Conservation (phyloP, 192 early-diverging fungal species). For the Chytriomyces sp. region DNA sequence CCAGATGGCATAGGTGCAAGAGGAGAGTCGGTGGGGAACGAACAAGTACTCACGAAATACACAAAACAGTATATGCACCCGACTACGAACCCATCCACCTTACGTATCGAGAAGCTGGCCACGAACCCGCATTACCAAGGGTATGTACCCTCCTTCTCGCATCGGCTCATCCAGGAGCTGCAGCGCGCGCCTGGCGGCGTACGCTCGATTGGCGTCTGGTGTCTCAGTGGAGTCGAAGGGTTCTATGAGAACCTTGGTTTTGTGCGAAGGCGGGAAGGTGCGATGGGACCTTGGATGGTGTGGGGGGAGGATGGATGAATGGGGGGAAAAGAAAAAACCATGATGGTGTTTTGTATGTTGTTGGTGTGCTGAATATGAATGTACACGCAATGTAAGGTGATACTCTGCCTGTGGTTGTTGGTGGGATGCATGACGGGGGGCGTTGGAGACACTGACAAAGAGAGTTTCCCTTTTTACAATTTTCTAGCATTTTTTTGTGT, state of each 20-base stretch:
- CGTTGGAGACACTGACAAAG: no score
- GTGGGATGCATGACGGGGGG: no score
- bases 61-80: constrained; percentile 22
- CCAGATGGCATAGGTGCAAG: no score
- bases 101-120: constrained; percentile 20
- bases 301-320: constrained; percentile 4
- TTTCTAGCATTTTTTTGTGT: no score
- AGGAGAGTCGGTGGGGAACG: not conserved
- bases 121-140: constrained; percentile 6
- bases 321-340: no score
- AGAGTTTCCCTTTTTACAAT: no score
- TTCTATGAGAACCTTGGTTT: constrained; percentile 24
- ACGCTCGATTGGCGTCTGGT: constrained; percentile 25
- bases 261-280: constrained; percentile 5
- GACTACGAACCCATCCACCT: not conserved
- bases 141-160: constrained; percentile 3
- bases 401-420: no score
- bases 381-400: no score
- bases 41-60: not conserved
- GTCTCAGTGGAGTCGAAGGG: constrained; percentile 10
- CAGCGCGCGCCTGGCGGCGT: constrained; percentile 3
- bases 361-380: no score
- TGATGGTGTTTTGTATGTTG: no score
- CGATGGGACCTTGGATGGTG: constrained; percentile 29
- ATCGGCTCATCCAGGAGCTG: constrained; percentile 8